phyloP scores from a whole-genome alignment of 208 protist species.

The Lotmaria passim region DNA sequence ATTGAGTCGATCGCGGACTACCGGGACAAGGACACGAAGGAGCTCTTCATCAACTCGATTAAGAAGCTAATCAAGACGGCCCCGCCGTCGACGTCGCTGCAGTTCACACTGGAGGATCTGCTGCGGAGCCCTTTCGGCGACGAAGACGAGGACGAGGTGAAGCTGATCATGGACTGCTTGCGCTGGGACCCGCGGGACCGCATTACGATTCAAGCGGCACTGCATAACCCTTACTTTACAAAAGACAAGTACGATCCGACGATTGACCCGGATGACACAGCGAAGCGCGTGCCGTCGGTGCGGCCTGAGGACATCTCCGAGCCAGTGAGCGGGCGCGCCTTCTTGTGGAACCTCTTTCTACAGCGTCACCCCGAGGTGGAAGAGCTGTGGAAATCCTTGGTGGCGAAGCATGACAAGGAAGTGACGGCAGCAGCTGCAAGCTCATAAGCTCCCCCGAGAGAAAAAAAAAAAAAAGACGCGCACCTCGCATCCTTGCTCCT shows the following conservation, averaged over 20 bases:
- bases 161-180: slow-evolving; percentile 72
- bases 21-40: slow-evolving; percentile 46
- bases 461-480: slow-evolving; percentile 11
- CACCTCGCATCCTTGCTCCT: no score
- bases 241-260: slow-evolving; percentile 72
- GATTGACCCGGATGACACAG: slow-evolving; percentile 70
- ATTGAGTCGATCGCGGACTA: slow-evolving; percentile 73
- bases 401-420: slow-evolving; percentile 47
- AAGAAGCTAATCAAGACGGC: slow-evolving; percentile 35
- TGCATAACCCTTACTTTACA: slow-evolving; percentile 83
- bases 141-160: slow-evolving; percentile 74
- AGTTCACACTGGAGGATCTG: slow-evolving; percentile 35
- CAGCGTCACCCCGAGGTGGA: slow-evolving; percentile 80
- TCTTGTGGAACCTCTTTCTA: slow-evolving; percentile 82
- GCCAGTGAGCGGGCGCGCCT: slow-evolving; percentile 62
- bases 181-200: slow-evolving; percentile 76
- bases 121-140: slow-evolving; percentile 69
- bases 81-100: slow-evolving; percentile 10
- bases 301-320: slow-evolving; percentile 60
- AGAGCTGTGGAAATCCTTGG: slow-evolving; percentile 64
- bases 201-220: slow-evolving; percentile 68
- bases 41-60: slow-evolving; percentile 52
- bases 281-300: slow-evolving; percentile 58
- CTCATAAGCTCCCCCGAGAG: not conserved
- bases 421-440: slow-evolving; percentile 13